Conservation (phyloP, 225 moss, liverwort and hornwort genomes). For the Bryoerythrophyllum caledonicum region DNA sequence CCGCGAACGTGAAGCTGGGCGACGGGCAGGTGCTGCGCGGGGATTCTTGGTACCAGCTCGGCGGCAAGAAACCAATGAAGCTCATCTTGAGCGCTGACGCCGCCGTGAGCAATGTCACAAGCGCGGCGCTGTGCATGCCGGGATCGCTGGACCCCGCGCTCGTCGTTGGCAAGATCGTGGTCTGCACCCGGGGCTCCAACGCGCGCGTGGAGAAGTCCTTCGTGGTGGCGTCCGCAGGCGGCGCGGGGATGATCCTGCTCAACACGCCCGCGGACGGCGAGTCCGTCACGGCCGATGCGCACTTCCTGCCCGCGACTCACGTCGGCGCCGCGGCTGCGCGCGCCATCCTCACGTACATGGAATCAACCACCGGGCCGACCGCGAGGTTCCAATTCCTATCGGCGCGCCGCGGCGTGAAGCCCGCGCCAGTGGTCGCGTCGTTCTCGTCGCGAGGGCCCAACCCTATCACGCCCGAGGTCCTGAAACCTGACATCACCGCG, state of each 20-base stretch:
- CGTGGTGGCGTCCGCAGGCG: conserved; percentile 36
- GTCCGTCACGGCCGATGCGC: conserved; percentile 30
- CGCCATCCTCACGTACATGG: conserved; percentile 35
- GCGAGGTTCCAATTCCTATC: conserved; percentile 33
- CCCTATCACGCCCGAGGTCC: background rate
- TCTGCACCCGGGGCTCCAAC: conserved; percentile 41
- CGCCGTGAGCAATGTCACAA: background rate
- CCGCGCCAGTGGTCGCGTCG: conserved; percentile 44
- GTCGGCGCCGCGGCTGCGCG: conserved; percentile 30
- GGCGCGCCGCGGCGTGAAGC: conserved; percentile 34
- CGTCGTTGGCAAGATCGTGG: conserved; percentile 63
- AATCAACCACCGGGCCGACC: conserved; percentile 5
- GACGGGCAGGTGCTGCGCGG: conserved; percentile 16
- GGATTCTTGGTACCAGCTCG: background rate
- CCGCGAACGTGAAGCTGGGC: conserved; percentile 48
- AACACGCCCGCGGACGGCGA: background rate
- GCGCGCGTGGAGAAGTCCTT: conserved; percentile 49
- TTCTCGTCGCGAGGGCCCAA: conserved; percentile 76
- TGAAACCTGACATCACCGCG: conserved; percentile 57
- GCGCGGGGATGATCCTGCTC: conserved; percentile 29
- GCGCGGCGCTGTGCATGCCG: conserved; percentile 29
- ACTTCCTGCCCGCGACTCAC: conserved; percentile 54
- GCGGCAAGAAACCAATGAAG: background rate
- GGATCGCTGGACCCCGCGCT: conserved; percentile 40
- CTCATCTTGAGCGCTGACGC: background rate